These are phyloP conservation scores for Pseudoturritis turrita DNA, from an alignment of 345 rosid species.

Conservation along the genomic window DNA sequence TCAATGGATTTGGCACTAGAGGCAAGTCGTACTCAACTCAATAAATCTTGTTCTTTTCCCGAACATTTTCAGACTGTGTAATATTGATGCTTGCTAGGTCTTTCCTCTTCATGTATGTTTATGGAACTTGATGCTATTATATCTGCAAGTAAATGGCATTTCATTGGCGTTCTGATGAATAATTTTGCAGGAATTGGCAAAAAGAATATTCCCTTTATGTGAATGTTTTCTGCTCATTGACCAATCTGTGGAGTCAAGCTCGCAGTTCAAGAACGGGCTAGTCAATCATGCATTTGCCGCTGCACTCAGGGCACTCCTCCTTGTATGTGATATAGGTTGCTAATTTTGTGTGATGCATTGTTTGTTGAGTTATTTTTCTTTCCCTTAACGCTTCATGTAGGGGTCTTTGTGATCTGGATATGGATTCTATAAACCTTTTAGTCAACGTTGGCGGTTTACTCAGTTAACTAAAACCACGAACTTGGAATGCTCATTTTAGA, in stretches of 20 bases:
- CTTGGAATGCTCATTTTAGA: neutral
- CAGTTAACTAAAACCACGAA: neutral
- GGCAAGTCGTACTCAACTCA: constrained; percentile 37
- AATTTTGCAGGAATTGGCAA: constrained; percentile 75
- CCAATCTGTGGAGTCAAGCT: constrained; percentile 92
- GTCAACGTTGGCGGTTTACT: neutral
- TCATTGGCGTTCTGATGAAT: neutral
- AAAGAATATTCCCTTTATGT: constrained; percentile 77
- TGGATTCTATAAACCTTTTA: too few species aligned
- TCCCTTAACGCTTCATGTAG: neutral
- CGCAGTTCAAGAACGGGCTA: constrained; percentile 91
- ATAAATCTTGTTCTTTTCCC: too few species aligned
- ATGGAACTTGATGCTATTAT: neutral
- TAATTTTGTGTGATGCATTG: constrained; percentile 26
- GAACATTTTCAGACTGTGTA: neutral
- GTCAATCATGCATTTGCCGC: constrained; percentile 98
- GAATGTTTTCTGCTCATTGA: constrained; percentile 77
- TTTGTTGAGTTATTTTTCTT: neutral
- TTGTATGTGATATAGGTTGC: constrained; percentile 58
- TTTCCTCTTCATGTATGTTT: neutral
- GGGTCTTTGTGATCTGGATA: neutral
- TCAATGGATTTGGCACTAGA: constrained; percentile 93
- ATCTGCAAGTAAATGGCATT: neutral
- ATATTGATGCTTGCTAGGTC: neutral
- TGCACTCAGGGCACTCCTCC: constrained; percentile 83